Evolutionary conservation across 306 rosid genomes (phyloP), one percentile per base, ranked within the genome.

Genomic region (Medicago arabica): DNA sequence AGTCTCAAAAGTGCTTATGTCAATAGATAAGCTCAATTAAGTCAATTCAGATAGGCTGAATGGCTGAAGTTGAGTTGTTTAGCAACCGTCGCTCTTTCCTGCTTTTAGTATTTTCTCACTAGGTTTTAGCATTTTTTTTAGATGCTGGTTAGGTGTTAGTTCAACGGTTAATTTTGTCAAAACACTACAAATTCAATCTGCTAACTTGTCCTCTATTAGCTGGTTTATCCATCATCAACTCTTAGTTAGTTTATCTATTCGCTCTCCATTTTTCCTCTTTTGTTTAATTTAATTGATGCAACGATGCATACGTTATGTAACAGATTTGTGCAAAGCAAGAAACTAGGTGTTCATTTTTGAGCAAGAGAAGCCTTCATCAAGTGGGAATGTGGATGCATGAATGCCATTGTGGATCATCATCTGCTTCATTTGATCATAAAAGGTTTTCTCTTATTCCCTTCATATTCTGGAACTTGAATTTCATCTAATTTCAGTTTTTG

Each of bases 371-470:
- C 10, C 81, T 90, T 80, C 99, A 95, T 83, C 83, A 44, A 77
- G 74, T 57, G 40, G 97, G 97, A 80, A 86, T 90, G 97, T 95
- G 99, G 97, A 70, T 80, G 36, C 80, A 57, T 36, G 98, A 95
- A 82, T 95, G 98, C 73, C 44, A 23, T 69, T 95, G 99, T 47
- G 91, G 89, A 60, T 73, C 78, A 57, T 75, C 86, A 5, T 85
- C 74, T 82, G 25, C 88, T 82, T 84, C 89, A 39, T 80, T 69
- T 67, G 80, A 83, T 77, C 71, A 69, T 72, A 69, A 80, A 88
- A 88, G 96, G 90, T 85, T 76, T 80, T 44, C 47, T 83, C 83
- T 60, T 67, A 63, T 75, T 49, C 68, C 80, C 61, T 70, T 67
- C 44, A 40, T 57, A 13, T 51, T 79, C 60, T 76, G 46, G 68